Evolutionary conservation across 495 filamentous ascomycete species (phyloP), one percentile per base, ranked within the genome.

Genomic region (Aspergillus funiculosus): DNA sequence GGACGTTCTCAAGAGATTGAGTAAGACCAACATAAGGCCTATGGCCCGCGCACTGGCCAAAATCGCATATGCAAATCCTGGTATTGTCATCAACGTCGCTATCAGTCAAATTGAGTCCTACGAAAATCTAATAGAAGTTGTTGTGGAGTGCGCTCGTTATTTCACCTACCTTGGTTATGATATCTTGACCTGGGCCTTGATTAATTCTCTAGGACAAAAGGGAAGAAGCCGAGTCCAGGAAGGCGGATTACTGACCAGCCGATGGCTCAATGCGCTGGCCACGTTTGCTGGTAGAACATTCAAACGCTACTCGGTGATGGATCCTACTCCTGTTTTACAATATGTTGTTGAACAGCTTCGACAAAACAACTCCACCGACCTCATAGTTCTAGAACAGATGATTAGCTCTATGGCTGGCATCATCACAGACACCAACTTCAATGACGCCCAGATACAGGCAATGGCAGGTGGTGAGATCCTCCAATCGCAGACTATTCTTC

Each of bases 141-240:
- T 99, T 39, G 88, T 96, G 21, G 87, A 95, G 59, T 95, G 88
- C 56, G 88, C 85, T 22, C 83, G 86, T 51, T 95, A 95, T 55
- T 95, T 96, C 57, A 94, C 91, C 1, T 80, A 85, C 42, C 75
- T 97, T 20, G 91, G 82, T 1, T 95, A 95, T 57, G 94, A 99
- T 60, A 85, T 96, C 29, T 74, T 96, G 41, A 86, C 87, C 22
- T 94, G 89, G 86, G 79, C 80, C 28, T 73, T 94, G n/a, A 73
- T 94, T 61, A 89, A 80, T 56, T 80, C 83, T 0, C 72, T 91
- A 30, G 82, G 87, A 39, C 81, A 83, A 45, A 77, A 86, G 56
- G 78, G 81, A 48, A 74, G 87, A 53, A 85, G 83, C 47, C 78
- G 89, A 43, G 83, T 86, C 0, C 89, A 94, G 56, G 81, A 81